Percentiles rank a stretch among this genome's conserved stretches.
Conservation (phyloP, 2,329 filamentous ascomycete species). For the Nothophaeocryptopus gaeumannii region DNA sequence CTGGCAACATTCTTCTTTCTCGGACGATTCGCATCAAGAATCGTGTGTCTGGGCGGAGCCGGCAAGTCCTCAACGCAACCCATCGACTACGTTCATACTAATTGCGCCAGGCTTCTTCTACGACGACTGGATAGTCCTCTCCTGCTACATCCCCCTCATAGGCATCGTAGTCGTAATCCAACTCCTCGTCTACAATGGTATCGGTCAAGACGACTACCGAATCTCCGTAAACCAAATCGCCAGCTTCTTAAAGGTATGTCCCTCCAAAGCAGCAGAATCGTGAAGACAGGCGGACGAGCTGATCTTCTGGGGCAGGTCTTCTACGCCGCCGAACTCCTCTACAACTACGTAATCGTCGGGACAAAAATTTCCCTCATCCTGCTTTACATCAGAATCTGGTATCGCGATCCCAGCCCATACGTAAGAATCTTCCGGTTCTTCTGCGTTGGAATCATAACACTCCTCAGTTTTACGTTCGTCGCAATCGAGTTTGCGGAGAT, state of each 20-base stretch:
- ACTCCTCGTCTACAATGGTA: constrained; percentile 2
- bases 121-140: constrained; percentile 8
- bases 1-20: constrained; percentile 7
- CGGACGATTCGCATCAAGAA: neutral
- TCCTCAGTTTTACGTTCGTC: constrained; percentile 10
- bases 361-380: constrained; percentile 11
- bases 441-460: neutral
- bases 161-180: constrained; percentile 6
- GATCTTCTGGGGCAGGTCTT: too few species aligned
- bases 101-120: neutral
- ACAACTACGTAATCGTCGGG: constrained; percentile 6
- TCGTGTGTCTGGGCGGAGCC: neutral
- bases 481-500: constrained; percentile 9
- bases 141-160: constrained; percentile 7
- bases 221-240: constrained; percentile 6
- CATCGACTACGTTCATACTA: too few species aligned
- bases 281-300: neutral
- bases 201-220: constrained; percentile 11
- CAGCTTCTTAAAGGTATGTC: constrained; percentile 6
- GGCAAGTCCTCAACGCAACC: neutral
- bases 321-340: constrained; percentile 8
- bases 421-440: constrained; percentile 1
- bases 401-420: neutral
- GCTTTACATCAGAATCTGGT: constrained; percentile 11
- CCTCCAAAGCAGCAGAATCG: neutral